Evolutionary conservation across 371 early-diverging fungal genomes (phyloP), one percentile per base, ranked within the genome.

Genomic region (Paramicrosporidium saccamoebae): DNA sequence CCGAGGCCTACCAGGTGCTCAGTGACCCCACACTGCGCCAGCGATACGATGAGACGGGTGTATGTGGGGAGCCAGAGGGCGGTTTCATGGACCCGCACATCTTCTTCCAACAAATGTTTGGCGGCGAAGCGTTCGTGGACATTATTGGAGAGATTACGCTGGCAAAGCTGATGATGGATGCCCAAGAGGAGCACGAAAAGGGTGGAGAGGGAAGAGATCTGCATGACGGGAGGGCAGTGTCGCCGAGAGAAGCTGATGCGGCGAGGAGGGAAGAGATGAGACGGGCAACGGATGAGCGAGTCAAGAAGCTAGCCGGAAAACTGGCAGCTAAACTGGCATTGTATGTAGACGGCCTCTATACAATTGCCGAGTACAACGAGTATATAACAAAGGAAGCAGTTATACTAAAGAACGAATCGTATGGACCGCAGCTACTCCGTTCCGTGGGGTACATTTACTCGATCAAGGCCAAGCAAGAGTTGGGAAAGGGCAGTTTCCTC

Each of bases 81-180:
- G 63, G 64, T n/a, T 67, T 73, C 30, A 52, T 67, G 21, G 78
- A 88, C 30, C 79, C 90, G 3, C 61, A 66, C 26, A 66, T 62
- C 21, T 82, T 90, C 52, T 90, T 90, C 48, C 60, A 58, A 31
- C 65, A 72, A 44, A 62, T 71, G 26, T 90, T 90, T 55, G 81
- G 82, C 25, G 84, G 84, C 12, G 84, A 79, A 36, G 58, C 63
- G 24, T 90, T 90, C 47, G 58, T 58, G 8, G 68, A 73, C 40
- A 61, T 81, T 32, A 81, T 90, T 43, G 90, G 90, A 11, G 86
- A 84, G 35, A 75, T 90, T 16, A 71, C 71, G n/a, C 74, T 90
- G 26, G 77, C 75, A 12, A 46, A 55, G 21, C 81, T 81, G 30
- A 68, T 90, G 48, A 53, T 57, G 22, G 66, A 72, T 18, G 72